A percentile compares a stretch with the other conserved stretches of the same genome.
Conservation (phyloP, 2,329 filamentous ascomycete species). For the Xylariaceae sp. region DNA sequence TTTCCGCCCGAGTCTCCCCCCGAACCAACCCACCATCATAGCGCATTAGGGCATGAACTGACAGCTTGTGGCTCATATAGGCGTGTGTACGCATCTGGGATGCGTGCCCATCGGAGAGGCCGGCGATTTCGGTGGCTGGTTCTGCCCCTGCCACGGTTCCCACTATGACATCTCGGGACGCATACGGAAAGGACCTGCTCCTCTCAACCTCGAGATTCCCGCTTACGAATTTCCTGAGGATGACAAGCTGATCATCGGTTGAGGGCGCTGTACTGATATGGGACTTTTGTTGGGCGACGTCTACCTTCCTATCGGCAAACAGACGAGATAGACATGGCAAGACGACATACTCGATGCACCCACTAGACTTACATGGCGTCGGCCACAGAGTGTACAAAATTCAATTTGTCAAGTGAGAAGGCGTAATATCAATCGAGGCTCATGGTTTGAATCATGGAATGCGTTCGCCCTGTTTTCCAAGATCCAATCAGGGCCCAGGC, state of each 20-base stretch:
- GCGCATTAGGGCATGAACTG: constrained; percentile 5
- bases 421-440: constrained; percentile 10
- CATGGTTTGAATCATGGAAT: constrained; percentile 4
- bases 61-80: constrained; percentile 33
- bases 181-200: constrained; percentile 94
- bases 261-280: constrained; percentile 35
- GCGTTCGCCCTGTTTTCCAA: constrained; percentile 3
- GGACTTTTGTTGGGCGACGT: constrained; percentile 17
- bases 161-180: constrained; percentile 99
- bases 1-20: constrained; percentile 1
- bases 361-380: constrained; percentile 23
- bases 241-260: constrained; percentile 85
- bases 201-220: constrained; percentile 94
- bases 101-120: constrained; percentile 99
- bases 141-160: constrained; percentile 99
- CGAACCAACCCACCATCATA: background rate
- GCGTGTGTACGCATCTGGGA: constrained; percentile 98
- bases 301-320: constrained; percentile 9
- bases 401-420: constrained; percentile 20
- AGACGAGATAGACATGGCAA: constrained; percentile 23
- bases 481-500: constrained; percentile 1
- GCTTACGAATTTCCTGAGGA: constrained; percentile 90
- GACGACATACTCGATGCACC: constrained; percentile 20
- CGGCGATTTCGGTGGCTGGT: constrained; percentile 97
- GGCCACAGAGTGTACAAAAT: constrained; percentile 25